A percentile compares a stretch with the other conserved stretches of the same genome.
These are phyloP conservation scores for Daedaleopsis sinensis DNA, from an alignment of 768 basidiomycete genomes.

Conservation along the genomic window DNA sequence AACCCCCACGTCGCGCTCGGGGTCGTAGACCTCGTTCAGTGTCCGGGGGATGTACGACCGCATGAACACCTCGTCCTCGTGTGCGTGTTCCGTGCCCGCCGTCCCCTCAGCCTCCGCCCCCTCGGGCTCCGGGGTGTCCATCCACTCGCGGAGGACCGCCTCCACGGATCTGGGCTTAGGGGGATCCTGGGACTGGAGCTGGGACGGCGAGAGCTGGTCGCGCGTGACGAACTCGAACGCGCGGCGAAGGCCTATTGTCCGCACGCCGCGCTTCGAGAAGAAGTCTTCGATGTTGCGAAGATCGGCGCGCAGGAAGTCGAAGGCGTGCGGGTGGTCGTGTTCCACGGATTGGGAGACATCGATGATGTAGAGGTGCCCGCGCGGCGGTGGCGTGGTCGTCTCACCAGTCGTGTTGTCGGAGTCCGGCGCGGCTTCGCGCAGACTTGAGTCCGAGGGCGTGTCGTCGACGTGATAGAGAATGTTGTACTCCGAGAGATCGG, in stretches of 20 bases:
- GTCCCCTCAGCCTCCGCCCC: neutral
- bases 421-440: neutral
- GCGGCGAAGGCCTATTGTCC: constrained; percentile 74
- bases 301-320: constrained; percentile 93
- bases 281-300: constrained; percentile 93
- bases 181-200: no score
- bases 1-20: constrained; percentile 87
- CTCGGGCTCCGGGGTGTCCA: constrained; percentile 41
- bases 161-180: constrained; percentile 15
- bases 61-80: constrained; percentile 90
- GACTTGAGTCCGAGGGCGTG: neutral
- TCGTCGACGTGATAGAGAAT: constrained; percentile 74
- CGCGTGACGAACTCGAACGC: constrained; percentile 90
- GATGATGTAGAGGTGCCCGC: constrained; percentile 83
- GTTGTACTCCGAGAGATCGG: constrained; percentile 98
- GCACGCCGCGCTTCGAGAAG: constrained; percentile 76
- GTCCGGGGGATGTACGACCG: constrained; percentile 91
- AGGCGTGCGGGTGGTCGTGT: constrained; percentile 95
- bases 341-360: constrained; percentile 99
- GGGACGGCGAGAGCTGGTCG: constrained; percentile 42
- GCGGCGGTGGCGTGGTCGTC: constrained; percentile 9
- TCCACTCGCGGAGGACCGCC: constrained; percentile 47
- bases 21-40: constrained; percentile 91
- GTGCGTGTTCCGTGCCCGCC: constrained; percentile 35
- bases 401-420: neutral